Base-by-base conservation (phyloP, 768 basidiomycete species). In the Phlebiopsis gigantea region DNA sequence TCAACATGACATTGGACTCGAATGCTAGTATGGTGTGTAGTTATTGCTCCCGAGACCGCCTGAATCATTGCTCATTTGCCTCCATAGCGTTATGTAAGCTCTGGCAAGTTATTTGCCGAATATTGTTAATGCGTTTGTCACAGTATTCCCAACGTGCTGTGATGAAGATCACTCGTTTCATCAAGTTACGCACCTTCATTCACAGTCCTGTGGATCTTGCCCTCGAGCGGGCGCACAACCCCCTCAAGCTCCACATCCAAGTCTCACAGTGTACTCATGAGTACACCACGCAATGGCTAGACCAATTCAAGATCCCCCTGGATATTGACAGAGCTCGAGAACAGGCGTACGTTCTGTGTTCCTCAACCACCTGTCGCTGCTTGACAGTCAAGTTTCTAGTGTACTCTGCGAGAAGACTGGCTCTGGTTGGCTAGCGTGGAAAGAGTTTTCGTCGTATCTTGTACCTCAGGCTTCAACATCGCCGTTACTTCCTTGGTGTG, bases 131-230 rank as follows among this genome's bases (percentile, higher is more conserved):
- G n/a, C 14, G 24, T 46, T 43, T 31, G 12, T n/a, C 45, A 45
- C 50, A 88, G 86, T 87, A 87, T 73, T 78, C 83, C 2, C 84
- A 85, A 66, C 79, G 88, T 58, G 88, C 86, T 1, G 71, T 90
- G 12, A 88, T 90, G 77, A 93, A 93, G 68, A 78, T 81, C 26
- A 74, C 87, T 6, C 82, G 88, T 53, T 83, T 84, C 67, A 77
- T 94, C 71, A 94, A 93, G 71, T 65, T 95, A n/a, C 80, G 91
- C 44, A 88, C 91, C 1, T 80, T 83, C 48, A 83, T 83, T 58
- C 70, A 66, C 0, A 73, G 75, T 12, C 76, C 81, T 29, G 72
- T 75, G 34, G 84, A 86, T 57, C 71, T 93, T 17, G 80, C 82
- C 9, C 69, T 88, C 4, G 80, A 80, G 61, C 77, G 77, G 42